Evolutionary conservation across 768 basidiomycete genomes (phyloP).

Genomic region (Auricularia heimuer): DNA sequence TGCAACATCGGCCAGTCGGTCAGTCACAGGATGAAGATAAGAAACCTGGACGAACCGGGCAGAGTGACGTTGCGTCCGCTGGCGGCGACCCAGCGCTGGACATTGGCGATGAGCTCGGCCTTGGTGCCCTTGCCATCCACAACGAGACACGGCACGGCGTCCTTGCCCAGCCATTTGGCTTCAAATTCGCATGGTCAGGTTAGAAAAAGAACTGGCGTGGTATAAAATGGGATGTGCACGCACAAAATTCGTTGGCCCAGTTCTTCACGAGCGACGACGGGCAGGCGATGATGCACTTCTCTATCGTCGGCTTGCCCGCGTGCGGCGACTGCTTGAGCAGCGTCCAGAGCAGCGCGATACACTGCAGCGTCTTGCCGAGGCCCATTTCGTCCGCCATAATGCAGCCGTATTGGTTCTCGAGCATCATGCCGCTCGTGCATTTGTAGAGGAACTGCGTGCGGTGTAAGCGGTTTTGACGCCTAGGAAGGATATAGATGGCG

Average conservation of each 20-base stretch:
- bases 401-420: conserved; percentile 74
- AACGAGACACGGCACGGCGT: conserved; percentile 70
- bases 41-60: conserved; percentile 48
- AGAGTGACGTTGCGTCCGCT: conserved; percentile 83
- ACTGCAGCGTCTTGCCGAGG: conserved; percentile 92
- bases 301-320: conserved; percentile 76
- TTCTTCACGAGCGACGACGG: conserved; percentile 95
- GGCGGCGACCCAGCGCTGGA: conserved; percentile 84
- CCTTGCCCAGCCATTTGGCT: conserved; percentile 96
- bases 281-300: conserved; percentile 96
- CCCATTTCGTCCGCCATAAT: conserved; percentile 99
- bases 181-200: background rate
- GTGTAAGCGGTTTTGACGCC: conserved; percentile 1
- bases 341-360: conserved; percentile 93
- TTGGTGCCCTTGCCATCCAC: conserved; percentile 91
- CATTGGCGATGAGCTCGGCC: conserved; percentile 64
- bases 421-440: conserved; percentile 89
- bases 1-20: conserved; percentile 18
- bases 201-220: too few relatives aligned
- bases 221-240: conserved; percentile 12
- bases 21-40: too few relatives aligned
- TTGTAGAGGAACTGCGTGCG: conserved; percentile 76
- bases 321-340: conserved; percentile 90
- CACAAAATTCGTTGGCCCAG: conserved; percentile 95
- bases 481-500: too few relatives aligned